Evolutionary conservation across 257 asterid genomes (phyloP).

Genomic region (Solanum arcanum): DNA sequence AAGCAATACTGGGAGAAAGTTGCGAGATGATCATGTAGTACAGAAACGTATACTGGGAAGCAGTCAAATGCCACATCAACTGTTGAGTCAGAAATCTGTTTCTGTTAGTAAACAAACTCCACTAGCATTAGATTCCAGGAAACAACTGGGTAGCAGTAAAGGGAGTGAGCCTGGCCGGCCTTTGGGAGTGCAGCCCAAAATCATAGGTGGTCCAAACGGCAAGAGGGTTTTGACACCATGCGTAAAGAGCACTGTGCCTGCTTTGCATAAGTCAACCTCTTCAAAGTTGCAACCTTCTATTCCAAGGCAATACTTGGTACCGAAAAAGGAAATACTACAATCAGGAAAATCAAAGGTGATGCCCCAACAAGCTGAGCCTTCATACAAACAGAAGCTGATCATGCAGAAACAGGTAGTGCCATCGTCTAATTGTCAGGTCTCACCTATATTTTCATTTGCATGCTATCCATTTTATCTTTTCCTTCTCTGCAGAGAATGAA

Average conservation of each 20-base stretch:
- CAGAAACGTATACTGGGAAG: constrained; percentile 6
- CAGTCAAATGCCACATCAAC: constrained; percentile 30
- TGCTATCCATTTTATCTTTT: background rate
- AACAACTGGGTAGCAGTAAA: constrained; percentile 33
- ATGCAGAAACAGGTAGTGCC: constrained; percentile 25
- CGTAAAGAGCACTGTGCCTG: constrained; percentile 18
- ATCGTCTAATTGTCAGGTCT: constrained; percentile 37
- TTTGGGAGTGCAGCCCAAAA: constrained; percentile 31
- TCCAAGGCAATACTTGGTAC: constrained; percentile 29
- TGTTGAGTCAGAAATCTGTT: constrained; percentile 18
- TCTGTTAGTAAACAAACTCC: constrained; percentile 16
- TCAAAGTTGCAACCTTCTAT: constrained; percentile 26
- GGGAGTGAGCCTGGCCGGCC: constrained; percentile 82
- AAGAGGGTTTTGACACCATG: constrained; percentile 24
- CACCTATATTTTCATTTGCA: background rate
- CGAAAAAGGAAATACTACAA: constrained; percentile 24
- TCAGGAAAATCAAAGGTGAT: constrained; percentile 32
- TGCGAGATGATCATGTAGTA: constrained; percentile 23
- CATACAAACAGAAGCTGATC: background rate
- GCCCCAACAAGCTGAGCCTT: background rate
- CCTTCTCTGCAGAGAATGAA: background rate
- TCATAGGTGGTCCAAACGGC: constrained; percentile 17
- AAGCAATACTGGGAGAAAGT: constrained; percentile 29
- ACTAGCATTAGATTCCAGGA: constrained; percentile 22
- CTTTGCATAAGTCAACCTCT: constrained; percentile 20